Evolutionary conservation across 805 yeast genomes (phyloP).

Genomic region (Wickerhamiella hasegawae): DNA sequence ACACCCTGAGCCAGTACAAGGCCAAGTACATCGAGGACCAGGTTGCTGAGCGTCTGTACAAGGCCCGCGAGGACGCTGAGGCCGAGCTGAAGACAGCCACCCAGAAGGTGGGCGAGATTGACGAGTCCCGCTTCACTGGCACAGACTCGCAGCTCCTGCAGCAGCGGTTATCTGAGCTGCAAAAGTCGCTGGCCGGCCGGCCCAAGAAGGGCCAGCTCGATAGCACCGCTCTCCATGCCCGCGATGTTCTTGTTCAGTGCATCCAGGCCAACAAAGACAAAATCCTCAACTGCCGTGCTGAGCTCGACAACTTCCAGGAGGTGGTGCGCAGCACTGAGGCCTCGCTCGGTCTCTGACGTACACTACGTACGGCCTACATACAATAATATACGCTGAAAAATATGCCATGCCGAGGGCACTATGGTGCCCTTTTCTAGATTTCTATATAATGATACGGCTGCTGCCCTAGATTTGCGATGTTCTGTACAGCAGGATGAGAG

Average conservation of each 20-base stretch:
- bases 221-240: slow-evolving; percentile 15
- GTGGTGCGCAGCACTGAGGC: slow-evolving; percentile 1
- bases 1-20: slow-evolving; percentile 21
- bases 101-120: slow-evolving; percentile 6
- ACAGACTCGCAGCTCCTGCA: slow-evolving; percentile 12
- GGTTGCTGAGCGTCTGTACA: slow-evolving; percentile 20
- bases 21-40: slow-evolving; percentile 22
- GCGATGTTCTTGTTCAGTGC: slow-evolving; percentile 19
- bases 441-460: neutral
- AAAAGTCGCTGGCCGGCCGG: slow-evolving; percentile 17
- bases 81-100: slow-evolving; percentile 14
- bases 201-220: slow-evolving; percentile 19
- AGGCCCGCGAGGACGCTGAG: slow-evolving; percentile 18
- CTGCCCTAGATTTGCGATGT: slow-evolving; percentile 38
- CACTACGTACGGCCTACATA: slow-evolving; percentile 4
- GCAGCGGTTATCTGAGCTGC: slow-evolving; percentile 10
- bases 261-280: slow-evolving; percentile 16
- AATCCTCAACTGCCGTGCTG: slow-evolving; percentile 21
- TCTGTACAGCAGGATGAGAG: slow-evolving; percentile 72
- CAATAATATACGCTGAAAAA: neutral
- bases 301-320: slow-evolving; percentile 16
- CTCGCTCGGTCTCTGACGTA: slow-evolving; percentile 1
- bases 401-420: neutral
- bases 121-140: slow-evolving; percentile 10
- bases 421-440: no score